A percentile compares a stretch with the other conserved stretches of the same genome.
Evolutionary conservation across 441 rosid genomes (phyloP).

Genomic region (Kokia cookei): DNA sequence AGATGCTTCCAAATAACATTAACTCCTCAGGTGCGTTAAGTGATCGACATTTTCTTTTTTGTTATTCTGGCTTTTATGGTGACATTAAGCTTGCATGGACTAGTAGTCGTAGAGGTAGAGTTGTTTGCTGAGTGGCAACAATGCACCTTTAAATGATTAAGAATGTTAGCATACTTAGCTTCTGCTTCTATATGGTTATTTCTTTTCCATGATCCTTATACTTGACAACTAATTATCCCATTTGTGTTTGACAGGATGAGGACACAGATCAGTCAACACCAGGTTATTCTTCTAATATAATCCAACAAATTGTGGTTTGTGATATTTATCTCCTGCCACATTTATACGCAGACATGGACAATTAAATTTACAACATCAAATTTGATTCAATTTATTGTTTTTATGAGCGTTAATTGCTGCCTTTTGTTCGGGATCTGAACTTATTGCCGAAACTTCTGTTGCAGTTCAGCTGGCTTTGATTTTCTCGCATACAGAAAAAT

Average conservation of each 20-base stretch:
- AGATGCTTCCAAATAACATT: slow-evolving; percentile 74
- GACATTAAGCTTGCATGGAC: neutral
- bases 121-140: neutral
- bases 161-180: neutral
- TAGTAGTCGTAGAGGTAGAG: neutral
- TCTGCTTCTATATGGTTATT: neutral
- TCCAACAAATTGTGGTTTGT: neutral
- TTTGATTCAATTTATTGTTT: neutral
- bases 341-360: neutral
- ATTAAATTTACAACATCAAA: neutral
- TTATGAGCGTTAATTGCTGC: neutral
- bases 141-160: neutral
- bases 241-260: slow-evolving; percentile 42
- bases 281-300: slow-evolving; percentile 31
- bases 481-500: slow-evolving; percentile 83
- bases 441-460: slow-evolving; percentile 25
- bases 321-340: neutral
- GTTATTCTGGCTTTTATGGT: neutral
- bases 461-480: slow-evolving; percentile 86
- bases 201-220: neutral
- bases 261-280: slow-evolving; percentile 50
- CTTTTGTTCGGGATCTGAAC: neutral
- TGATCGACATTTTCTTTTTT: neutral
- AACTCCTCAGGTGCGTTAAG: slow-evolving; percentile 54
- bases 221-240: neutral